A percentile compares a stretch with the other conserved stretches of the same genome.
phyloP scores from a whole-genome alignment of 192 early-diverging fungal species.

The Linnemannia elongata region DNA sequence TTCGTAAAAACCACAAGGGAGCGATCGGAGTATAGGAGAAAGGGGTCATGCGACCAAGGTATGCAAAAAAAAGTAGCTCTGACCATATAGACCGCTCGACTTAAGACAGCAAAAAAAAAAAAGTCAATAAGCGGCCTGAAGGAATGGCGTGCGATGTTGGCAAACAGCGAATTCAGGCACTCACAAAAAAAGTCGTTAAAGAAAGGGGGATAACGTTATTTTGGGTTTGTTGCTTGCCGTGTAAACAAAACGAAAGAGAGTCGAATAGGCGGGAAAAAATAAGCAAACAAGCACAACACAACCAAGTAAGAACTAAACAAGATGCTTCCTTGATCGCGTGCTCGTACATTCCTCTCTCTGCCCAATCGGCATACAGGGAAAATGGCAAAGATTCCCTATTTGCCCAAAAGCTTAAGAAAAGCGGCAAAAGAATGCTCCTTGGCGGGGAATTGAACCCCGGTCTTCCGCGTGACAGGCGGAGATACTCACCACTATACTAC shows the following conservation, averaged over 20 bases:
- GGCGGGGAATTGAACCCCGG: slow-evolving; percentile 33
- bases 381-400: neutral
- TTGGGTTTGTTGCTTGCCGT: neutral
- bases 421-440: slow-evolving; percentile 15
- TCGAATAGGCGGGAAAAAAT: neutral
- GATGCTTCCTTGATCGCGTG: neutral
- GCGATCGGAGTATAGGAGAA: no score
- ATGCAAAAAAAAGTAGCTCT: no score
- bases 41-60: no score
- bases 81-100: no score
- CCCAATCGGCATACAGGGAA: neutral
- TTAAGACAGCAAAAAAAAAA: neutral
- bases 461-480: slow-evolving; percentile 34
- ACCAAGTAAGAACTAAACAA: neutral
- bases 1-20: no score
- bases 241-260: neutral
- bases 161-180: neutral
- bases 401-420: neutral
- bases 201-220: neutral
- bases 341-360: neutral
- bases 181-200: neutral
- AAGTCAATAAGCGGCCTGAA: neutral
- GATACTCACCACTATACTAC: slow-evolving; percentile 32
- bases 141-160: neutral
- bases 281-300: no score